Evolutionary conservation across 345 rosid genomes (phyloP).

Genomic region (Citrus inodora): DNA sequence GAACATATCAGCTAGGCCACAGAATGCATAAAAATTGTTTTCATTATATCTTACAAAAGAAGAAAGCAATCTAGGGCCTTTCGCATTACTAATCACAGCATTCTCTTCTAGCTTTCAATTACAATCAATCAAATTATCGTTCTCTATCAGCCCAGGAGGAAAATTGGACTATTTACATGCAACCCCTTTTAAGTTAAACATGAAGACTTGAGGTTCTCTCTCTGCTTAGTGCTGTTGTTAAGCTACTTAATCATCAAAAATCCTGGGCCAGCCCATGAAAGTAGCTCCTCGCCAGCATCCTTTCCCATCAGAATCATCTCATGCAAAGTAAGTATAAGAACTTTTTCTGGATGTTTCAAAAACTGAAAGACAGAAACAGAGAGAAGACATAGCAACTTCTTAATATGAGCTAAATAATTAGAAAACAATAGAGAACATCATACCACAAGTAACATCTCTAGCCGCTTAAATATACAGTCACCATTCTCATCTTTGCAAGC

Average conservation of each 20-base stretch:
- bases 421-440: not conserved
- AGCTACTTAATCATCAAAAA: slow-evolving; percentile 58
- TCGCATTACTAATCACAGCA: not conserved
- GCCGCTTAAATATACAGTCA: slow-evolving; percentile 75
- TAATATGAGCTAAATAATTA: not conserved
- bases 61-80: slow-evolving; percentile 7
- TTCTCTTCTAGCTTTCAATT: not conserved
- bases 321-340: slow-evolving; percentile 41
- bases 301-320: slow-evolving; percentile 84
- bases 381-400: slow-evolving; percentile 1
- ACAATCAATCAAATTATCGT: slow-evolving; percentile 13
- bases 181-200: slow-evolving; percentile 13
- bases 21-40: not conserved
- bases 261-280: slow-evolving; percentile 76
- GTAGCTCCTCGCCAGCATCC: slow-evolving; percentile 91
- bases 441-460: slow-evolving; percentile 85
- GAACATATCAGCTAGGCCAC: too few relatives aligned
- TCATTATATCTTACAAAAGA: slow-evolving; percentile 1
- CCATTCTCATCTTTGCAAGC: slow-evolving; percentile 73
- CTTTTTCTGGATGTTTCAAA: slow-evolving; percentile 91
- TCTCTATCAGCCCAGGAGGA: slow-evolving; percentile 5
- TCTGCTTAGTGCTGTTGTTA: not conserved
- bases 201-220: slow-evolving; percentile 1
- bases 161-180: slow-evolving; percentile 9
- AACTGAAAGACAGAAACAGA: slow-evolving; percentile 46